phyloP scores from a whole-genome alignment of 179 eudicot genomes.

The Beta macrorhiza region DNA sequence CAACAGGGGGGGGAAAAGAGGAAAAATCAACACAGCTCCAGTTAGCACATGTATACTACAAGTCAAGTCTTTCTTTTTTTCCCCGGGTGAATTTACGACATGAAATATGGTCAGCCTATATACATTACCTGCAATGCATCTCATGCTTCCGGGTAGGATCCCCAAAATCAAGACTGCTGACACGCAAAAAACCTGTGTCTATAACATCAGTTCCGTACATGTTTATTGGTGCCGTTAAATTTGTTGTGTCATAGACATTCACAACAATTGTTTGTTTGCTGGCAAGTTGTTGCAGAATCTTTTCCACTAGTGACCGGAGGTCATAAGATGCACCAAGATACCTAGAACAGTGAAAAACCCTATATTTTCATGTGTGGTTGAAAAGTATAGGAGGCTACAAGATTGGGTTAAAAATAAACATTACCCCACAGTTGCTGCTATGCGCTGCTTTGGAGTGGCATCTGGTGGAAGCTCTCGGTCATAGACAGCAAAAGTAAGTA shows the following conservation, averaged over 20 bases:
- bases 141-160: conserved; percentile 88
- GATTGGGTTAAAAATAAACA: conserved; percentile 5
- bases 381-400: not conserved
- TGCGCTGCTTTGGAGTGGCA: conserved; percentile 72
- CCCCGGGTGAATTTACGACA: not conserved
- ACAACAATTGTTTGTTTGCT: conserved; percentile 88
- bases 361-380: not conserved
- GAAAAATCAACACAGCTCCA: not conserved
- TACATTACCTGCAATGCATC: conserved; percentile 88
- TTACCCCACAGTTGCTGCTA: conserved; percentile 87
- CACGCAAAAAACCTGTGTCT: conserved; percentile 64
- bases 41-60: not conserved
- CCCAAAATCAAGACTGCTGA: conserved; percentile 79
- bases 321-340: conserved; percentile 94
- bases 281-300: conserved; percentile 93
- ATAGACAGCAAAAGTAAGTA: conserved; percentile 90
- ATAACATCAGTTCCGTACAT: conserved; percentile 72
- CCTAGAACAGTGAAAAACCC: conserved; percentile 21
- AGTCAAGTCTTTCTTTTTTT: not conserved
- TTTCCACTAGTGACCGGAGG: conserved; percentile 84
- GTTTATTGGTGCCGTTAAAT: conserved; percentile 48
- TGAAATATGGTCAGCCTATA: not conserved
- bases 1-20: not conserved
- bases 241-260: conserved; percentile 86
- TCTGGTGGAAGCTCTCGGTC: conserved; percentile 55